Evolutionary conservation across 345 rosid species (phyloP).

Genomic region (Erucastrum elatum): DNA sequence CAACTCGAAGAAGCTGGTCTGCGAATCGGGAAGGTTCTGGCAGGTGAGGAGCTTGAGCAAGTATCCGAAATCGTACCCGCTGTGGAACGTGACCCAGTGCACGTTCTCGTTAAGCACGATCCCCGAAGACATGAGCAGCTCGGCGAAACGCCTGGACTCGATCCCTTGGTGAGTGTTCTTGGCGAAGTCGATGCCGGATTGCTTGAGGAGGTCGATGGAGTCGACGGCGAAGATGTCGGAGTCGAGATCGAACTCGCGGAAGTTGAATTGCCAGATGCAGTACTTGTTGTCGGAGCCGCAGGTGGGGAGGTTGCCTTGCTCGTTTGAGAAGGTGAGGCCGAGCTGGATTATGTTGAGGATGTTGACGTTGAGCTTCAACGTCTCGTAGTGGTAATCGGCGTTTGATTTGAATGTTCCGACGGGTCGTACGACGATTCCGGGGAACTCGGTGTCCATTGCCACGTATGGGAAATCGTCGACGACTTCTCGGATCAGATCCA

Average conservation of each 20-base stretch:
- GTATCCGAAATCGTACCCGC: constrained; percentile 94
- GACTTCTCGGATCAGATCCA: constrained; percentile 60
- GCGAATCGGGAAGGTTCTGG: constrained; percentile 55
- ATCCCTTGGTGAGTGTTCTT: constrained; percentile 67
- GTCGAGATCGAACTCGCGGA: constrained; percentile 61
- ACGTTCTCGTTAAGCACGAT: constrained; percentile 75
- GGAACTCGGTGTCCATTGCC: background rate
- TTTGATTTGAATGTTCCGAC: constrained; percentile 72
- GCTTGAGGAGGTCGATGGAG: constrained; percentile 70
- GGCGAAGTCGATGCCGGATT: constrained; percentile 72
- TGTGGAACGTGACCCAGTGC: constrained; percentile 91
- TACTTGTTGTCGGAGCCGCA: constrained; percentile 44
- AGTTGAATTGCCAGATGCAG: constrained; percentile 94
- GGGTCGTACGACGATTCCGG: constrained; percentile 29
- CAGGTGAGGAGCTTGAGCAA: constrained; percentile 81
- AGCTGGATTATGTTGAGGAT: constrained; percentile 78
- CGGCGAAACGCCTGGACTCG: constrained; percentile 62
- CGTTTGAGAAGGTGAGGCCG: constrained; percentile 84
- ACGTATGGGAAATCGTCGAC: constrained; percentile 50
- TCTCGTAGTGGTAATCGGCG: constrained; percentile 67
- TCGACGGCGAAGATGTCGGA: constrained; percentile 72
- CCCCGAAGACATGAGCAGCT: constrained; percentile 85
- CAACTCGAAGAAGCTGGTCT: background rate
- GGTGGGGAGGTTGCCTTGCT: constrained; percentile 72
- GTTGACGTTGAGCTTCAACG: constrained; percentile 77